Evolutionary conservation across 441 rosid genomes (phyloP), one percentile per base, ranked within the genome.

Genomic region (Capsella rubella): DNA sequence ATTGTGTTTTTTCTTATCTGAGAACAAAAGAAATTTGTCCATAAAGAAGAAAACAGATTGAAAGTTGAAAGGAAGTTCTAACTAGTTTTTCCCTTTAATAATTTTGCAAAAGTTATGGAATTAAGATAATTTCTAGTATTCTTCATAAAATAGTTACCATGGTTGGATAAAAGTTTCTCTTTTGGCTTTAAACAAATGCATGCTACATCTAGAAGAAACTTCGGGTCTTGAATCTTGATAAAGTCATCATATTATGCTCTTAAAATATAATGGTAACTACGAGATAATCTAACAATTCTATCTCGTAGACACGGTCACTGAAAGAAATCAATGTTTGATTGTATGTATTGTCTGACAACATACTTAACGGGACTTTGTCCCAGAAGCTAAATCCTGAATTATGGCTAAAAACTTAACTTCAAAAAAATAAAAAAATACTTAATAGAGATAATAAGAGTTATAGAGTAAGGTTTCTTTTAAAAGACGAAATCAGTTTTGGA

Each of bases 401-500:
- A 21, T 46, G 62, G 65, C 31, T 58, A 51, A 29, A 40, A 56
- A 27, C 12, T 15, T 43, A 25, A 52, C 15, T 50, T 52, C 3
- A 0, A n/a, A 16, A n/a, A 14, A 21, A n/a, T n/a, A 21, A 21
- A 21, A 0, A 21, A 0, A 21, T 2, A 21, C 25, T 21, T 21
- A 21, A 21, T 21, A 21, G 25, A 21, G 25, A 21, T 21, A 21
- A 21, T 21, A 21, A 21, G 25, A 21, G 25, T 21, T 37, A 28
- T 7, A 14, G 5, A 21, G 47, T 12, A 15, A 25, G n/a, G 42
- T 47, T 70, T 21, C 5, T 27, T 61, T 63, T 12, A 39, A 64
- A 52, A 18, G 47, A 70, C n/a, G 15, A 64, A 70, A 40, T 64
- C 45, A 62, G 2, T 15, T 59, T 70, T 21, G 55, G 42, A 76